phyloP scores from a whole-genome alignment of 768 basidiomycete species.

The Tulasnella sp. region DNA sequence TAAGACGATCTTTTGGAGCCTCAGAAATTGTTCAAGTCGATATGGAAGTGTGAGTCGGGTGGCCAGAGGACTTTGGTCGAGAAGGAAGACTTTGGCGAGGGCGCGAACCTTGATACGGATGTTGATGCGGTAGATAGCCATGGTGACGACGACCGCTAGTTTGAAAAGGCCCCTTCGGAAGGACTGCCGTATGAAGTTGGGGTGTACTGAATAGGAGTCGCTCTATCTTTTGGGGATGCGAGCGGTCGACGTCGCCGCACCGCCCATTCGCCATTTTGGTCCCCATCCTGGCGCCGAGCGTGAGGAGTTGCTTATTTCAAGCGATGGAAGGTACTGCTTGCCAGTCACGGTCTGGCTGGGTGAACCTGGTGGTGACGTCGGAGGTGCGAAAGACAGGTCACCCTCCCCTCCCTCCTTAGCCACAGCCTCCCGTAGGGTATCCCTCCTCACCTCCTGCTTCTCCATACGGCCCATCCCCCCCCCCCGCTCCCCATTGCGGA shows the following conservation, averaged over 20 bases:
- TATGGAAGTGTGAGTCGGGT: background rate
- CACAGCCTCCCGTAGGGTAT: too few relatives aligned
- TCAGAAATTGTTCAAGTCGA: too few relatives aligned
- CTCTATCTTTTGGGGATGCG: background rate
- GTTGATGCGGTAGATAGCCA: slow-evolving; percentile 17
- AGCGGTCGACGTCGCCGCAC: background rate
- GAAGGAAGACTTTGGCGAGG: slow-evolving; percentile 2
- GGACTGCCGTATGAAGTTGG: background rate
- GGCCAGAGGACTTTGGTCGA: background rate
- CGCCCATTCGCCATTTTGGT: background rate
- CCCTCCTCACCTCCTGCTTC: too few relatives aligned
- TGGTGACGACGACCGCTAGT: background rate
- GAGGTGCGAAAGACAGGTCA: slow-evolving; percentile 17
- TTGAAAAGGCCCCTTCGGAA: background rate
- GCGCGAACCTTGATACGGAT: background rate
- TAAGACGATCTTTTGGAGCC: background rate
- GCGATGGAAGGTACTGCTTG: background rate
- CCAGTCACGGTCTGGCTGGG: slow-evolving; percentile 11
- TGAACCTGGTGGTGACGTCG: slow-evolving; percentile 14
- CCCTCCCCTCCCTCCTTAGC: too few relatives aligned
- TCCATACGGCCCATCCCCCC: too few relatives aligned
- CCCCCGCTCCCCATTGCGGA: too few relatives aligned
- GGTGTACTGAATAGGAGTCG: background rate
- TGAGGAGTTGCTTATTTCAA: background rate
- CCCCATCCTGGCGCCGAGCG: background rate